A percentile compares a stretch with the other conserved stretches of the same genome.
phyloP scores from a whole-genome alignment of 306 rosid species.

The barrel medic (Medicago truncatula) region DNA sequence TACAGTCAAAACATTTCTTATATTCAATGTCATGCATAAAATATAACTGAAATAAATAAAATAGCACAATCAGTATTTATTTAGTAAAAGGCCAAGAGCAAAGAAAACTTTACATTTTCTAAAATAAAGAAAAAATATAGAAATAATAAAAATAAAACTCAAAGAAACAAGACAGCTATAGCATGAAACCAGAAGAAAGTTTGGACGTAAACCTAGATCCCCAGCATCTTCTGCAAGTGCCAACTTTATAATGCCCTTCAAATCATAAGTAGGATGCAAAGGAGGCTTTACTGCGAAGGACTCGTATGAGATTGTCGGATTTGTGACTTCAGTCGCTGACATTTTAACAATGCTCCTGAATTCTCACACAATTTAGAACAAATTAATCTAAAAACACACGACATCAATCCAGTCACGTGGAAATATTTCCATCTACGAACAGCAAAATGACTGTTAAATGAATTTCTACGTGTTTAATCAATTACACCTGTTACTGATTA shows the following conservation, averaged over 20 bases:
- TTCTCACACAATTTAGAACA: constrained; percentile 31
- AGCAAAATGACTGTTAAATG: constrained; percentile 3
- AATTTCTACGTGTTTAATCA: neutral
- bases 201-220: constrained; percentile 60
- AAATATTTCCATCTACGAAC: constrained; percentile 10
- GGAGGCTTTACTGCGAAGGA: constrained; percentile 76
- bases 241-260: constrained; percentile 69
- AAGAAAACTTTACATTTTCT: too few relatives aligned
- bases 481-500: neutral
- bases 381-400: constrained; percentile 12
- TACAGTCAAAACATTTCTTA: constrained; percentile 46
- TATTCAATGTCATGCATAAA: constrained; percentile 29
- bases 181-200: constrained; percentile 18
- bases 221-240: constrained; percentile 92
- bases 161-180: neutral
- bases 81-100: too few relatives aligned
- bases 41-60: constrained; percentile 20
- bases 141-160: constrained; percentile 15
- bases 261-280: constrained; percentile 86
- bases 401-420: neutral
- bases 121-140: constrained; percentile 4
- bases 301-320: constrained; percentile 46
- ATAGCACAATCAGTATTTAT: neutral
- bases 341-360: constrained; percentile 58
- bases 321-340: constrained; percentile 54